These are phyloP conservation scores for Glaciozyma antarctica DNA, from an alignment of 768 basidiomycete species.

Conservation along the genomic window DNA sequence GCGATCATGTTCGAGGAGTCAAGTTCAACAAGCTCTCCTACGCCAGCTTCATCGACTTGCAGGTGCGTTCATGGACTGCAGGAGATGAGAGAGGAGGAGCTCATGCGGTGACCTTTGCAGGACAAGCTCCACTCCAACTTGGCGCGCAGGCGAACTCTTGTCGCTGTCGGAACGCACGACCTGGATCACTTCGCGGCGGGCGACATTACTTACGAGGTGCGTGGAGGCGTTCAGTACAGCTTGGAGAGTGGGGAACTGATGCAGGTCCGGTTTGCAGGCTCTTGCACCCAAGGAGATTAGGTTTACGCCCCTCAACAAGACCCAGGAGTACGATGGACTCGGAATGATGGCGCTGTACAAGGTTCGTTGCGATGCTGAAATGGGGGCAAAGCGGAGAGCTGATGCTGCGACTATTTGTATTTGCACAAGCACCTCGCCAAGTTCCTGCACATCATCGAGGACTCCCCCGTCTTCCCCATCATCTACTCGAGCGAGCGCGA, in stretches of 20 bases:
- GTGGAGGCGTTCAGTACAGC: neutral
- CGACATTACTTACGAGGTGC: slow-evolving; percentile 32
- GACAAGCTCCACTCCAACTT: slow-evolving; percentile 98
- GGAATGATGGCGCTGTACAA: slow-evolving; percentile 91
- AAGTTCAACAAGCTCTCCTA: slow-evolving; percentile 81
- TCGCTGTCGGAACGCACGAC: slow-evolving; percentile 96
- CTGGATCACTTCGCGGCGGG: slow-evolving; percentile 67
- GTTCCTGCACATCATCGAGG: slow-evolving; percentile 85
- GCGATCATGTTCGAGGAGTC: slow-evolving; percentile 82
- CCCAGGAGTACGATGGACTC: slow-evolving; percentile 67
- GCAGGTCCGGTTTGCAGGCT: slow-evolving; percentile 6
- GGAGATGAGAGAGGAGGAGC: neutral
- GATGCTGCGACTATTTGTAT: slow-evolving; percentile 43
- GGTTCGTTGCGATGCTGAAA: slow-evolving; percentile 45
- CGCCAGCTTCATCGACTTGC: slow-evolving; percentile 91
- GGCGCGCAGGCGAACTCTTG: slow-evolving; percentile 76
- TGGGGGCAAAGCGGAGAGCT: neutral
- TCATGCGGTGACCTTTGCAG: slow-evolving; percentile 38
- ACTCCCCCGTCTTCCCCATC: slow-evolving; percentile 92
- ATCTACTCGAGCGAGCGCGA: slow-evolving; percentile 83
- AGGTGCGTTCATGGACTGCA: neutral
- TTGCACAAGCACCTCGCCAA: slow-evolving; percentile 80
- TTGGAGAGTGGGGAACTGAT: neutral
- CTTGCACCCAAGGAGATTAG: slow-evolving; percentile 76
- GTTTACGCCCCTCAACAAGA: slow-evolving; percentile 77